Percentiles rank a stretch among this genome's conserved stretches.
phyloP scores from a whole-genome alignment of 1,284 basidiomycete species.

The Ceratobasidium sp. region DNA sequence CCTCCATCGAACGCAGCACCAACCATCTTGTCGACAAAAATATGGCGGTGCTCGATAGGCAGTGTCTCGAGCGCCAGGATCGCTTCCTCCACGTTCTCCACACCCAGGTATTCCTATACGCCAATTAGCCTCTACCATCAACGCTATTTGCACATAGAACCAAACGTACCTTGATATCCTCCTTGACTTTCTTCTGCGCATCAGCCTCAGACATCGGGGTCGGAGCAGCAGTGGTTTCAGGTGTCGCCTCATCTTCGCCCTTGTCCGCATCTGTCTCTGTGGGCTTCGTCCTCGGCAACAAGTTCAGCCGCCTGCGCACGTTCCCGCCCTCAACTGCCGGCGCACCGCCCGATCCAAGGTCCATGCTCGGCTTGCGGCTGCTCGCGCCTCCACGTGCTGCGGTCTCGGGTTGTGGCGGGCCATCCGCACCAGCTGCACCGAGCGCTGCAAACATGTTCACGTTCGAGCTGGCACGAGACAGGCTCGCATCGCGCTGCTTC shows the following conservation, averaged over 20 bases:
- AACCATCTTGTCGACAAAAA: conserved; percentile 79
- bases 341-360: conserved; percentile 56
- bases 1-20: conserved; percentile 82
- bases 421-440: conserved; percentile 65
- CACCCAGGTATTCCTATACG: conserved; percentile 70
- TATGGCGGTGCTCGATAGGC: conserved; percentile 69
- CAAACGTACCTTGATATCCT: conserved; percentile 67
- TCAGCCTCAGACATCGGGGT: conserved; percentile 74
- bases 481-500: conserved; percentile 68
- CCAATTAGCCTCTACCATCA: not conserved
- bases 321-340: conserved; percentile 59
- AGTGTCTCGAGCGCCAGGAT: conserved; percentile 83
- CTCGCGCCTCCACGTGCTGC: conserved; percentile 55
- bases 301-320: conserved; percentile 79
- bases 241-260: conserved; percentile 66
- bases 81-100: conserved; percentile 85
- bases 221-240: conserved; percentile 52
- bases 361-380: conserved; percentile 65
- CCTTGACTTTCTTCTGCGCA: conserved; percentile 80
- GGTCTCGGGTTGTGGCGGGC: conserved; percentile 60
- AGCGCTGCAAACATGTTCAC: conserved; percentile 91
- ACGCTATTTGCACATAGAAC: not conserved
- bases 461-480: conserved; percentile 80
- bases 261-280: conserved; percentile 60
- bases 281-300: conserved; percentile 69